These are phyloP conservation scores for Aspergillus sclerotialis DNA, from an alignment of 2,329 filamentous ascomycete genomes.

Conservation along the genomic window DNA sequence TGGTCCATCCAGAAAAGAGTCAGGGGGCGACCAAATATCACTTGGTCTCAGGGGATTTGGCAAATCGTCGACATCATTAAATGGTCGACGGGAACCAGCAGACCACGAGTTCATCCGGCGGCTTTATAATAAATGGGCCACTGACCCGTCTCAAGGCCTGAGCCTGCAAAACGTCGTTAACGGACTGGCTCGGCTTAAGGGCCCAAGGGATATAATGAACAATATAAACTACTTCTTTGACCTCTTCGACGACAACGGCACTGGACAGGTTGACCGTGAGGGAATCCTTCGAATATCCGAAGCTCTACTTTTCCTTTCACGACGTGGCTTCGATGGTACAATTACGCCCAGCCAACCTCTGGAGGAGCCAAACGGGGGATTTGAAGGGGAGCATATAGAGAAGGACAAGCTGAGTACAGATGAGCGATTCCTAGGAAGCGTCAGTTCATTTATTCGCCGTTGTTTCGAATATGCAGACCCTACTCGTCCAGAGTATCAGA, in stretches of 20 bases:
- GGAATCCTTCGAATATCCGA: conserved; percentile 94
- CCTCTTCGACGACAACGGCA: conserved; percentile 86
- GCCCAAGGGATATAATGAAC: conserved; percentile 92
- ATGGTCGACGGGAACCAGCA: conserved; percentile 60
- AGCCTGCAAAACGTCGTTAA: conserved; percentile 88
- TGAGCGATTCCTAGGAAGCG: conserved; percentile 83
- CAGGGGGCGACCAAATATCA: conserved; percentile 45
- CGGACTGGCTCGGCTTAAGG: conserved; percentile 84
- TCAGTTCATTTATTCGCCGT: conserved; percentile 89
- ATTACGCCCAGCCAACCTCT: conserved; percentile 59
- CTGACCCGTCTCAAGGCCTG: conserved; percentile 66
- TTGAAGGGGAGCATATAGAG: conserved; percentile 26
- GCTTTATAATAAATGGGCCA: conserved; percentile 83
- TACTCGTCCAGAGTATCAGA: conserved; percentile 62
- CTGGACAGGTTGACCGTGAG: conserved; percentile 88
- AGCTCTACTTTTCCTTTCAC: conserved; percentile 82
- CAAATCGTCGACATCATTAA: conserved; percentile 48
- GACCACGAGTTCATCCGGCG: conserved; percentile 92
- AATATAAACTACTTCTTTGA: conserved; percentile 98
- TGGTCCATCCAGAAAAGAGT: conserved; percentile 48
- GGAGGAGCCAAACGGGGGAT: conserved; percentile 42
- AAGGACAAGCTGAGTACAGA: conserved; percentile 57
- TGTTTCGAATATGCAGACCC: conserved; percentile 99
- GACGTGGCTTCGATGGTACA: conserved; percentile 73
- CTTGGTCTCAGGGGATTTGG: conserved; percentile 49